Base-by-base conservation (phyloP, 2,329 filamentous ascomycete genomes). In the Xylaria sp. region DNA sequence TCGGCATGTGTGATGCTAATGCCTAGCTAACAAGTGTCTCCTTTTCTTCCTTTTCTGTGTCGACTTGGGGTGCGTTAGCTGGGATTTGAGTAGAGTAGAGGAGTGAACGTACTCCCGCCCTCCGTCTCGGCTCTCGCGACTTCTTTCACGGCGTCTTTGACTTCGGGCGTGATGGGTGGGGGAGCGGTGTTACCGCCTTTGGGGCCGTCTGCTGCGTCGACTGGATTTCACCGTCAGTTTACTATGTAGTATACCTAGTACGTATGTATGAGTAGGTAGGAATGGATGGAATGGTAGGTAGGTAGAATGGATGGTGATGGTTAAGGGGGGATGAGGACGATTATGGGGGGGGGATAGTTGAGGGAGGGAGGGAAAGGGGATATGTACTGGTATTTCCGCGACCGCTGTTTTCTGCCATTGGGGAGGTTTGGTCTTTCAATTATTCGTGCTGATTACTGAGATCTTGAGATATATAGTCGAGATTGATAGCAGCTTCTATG, bases 351-450 rank as follows among this genome's bases (percentile, higher is more conserved):
- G 16, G 16, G 16, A 16, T 16, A 16, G 16, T 16, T 16, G 16
- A 16, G 16, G 16, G 16, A 16, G 16, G 16, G 16, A 16, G 16
- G 16, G 16, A 16, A 44, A 55, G 51, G 37, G 58, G 47, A 18
- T 18, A 65, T 75, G 66, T 70, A 80, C 78, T 76, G 54, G 74
- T 74, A 60, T 79, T 80, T 67, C 77, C 77, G 70, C 76, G 76
- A 59, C 76, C 79, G 68, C 79, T 79, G 73, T 85, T 83, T 64
- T 80, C 81, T 69, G 83, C 83, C 83, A 86, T 42, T 42, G 23
- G 4, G 23, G 23, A 4, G 23, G 5, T 30, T 30, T 5, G 23
- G 23, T 30, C 23, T 5, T 30, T 30, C 23, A 4, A 30, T 6
- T 30, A 30, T 30, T 5, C 23, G 23, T 6, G 5, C 23, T 30